Base-by-base conservation (phyloP, 495 filamentous ascomycete genomes). In the Pyrenula massariospora region DNA sequence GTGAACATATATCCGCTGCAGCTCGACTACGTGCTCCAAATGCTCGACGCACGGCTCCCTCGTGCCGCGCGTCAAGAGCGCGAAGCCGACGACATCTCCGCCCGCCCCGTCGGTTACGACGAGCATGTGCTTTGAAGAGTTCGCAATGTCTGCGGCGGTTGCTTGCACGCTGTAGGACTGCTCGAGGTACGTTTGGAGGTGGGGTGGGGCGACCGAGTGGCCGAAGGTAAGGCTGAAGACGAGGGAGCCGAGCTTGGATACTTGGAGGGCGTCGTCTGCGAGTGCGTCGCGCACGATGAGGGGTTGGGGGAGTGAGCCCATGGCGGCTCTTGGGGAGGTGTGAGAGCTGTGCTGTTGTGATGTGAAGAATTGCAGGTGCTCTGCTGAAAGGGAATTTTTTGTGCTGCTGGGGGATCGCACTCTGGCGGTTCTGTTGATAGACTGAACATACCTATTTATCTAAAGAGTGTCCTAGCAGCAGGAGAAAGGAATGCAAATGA, bases 1-100 rank as follows among this genome's bases (percentile, higher is more conserved):
- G 48, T 66, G 56, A 21, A 75, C 69, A 59, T 75, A 75, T 24
- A 75, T 55, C 42, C 70, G 59, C 50, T 68, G 63, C 2, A 75
- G 62, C 54, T 75, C 72, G 21, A 69, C 65, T 23, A 11, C 8
- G 1, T 23, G 42, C 12, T 56, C 52, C 21, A 49, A 48, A 19
- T 62, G 58, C 0, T 60, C 63, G 12, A 75, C 22, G 54, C 63
- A 67, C 20, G 68, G 64, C 20, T 73, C 68, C 2, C 58, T 62
- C 19, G 63, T 57, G 10, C 61, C 63, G 2, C 65, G 63, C 12
- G 61, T 65, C 11, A 75, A 63, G 53, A 69, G 65, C 8, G 64
- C 62, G 50, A 73, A 73, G 12, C 71, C 72, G 10, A 69, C 12
- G 5, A 73, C 61, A 12, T 25, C 42, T 48, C 58, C 59, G 1